Conservation (phyloP, 129 eudicot genomes). For the Flaveria sonorensis region DNA sequence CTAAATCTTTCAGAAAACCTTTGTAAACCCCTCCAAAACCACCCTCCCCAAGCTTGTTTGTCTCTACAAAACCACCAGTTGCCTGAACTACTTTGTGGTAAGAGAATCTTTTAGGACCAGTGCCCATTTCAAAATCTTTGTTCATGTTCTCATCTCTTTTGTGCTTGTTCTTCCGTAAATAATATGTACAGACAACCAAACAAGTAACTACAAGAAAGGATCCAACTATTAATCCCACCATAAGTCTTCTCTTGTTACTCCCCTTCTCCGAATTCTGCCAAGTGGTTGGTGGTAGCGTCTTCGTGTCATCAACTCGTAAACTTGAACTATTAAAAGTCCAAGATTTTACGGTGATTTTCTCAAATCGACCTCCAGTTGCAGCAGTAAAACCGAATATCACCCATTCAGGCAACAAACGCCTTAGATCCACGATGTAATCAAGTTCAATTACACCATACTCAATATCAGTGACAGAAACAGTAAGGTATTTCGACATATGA, state of each 20-base stretch:
- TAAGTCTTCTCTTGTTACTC: neutral
- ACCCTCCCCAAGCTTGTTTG: slow-evolving; percentile 46
- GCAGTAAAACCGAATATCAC: neutral
- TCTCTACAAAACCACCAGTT: slow-evolving; percentile 33
- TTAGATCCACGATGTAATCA: neutral
- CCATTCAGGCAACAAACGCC: neutral
- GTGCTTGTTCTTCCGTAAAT: neutral
- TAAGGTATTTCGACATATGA: neutral
- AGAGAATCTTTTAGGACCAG: slow-evolving; percentile 40
- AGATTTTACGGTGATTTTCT: neutral
- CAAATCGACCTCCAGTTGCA: neutral
- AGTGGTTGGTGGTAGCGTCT: neutral
- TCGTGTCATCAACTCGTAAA: neutral
- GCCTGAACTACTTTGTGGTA: slow-evolving; percentile 33
- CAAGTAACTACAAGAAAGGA: neutral
- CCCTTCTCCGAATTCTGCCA: neutral
- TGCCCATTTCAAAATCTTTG: neutral
- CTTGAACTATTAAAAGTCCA: neutral
- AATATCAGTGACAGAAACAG: neutral
- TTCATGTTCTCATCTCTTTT: slow-evolving; percentile 21
- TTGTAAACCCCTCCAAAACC: slow-evolving; percentile 3
- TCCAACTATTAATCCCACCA: neutral
- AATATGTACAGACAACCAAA: neutral
- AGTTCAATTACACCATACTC: neutral
- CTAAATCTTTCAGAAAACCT: neutral